A percentile compares a stretch with the other conserved stretches of the same genome.
These are phyloP conservation scores for Penicillium decumbens DNA, from an alignment of 2,329 filamentous ascomycete genomes.

Conservation along the genomic window DNA sequence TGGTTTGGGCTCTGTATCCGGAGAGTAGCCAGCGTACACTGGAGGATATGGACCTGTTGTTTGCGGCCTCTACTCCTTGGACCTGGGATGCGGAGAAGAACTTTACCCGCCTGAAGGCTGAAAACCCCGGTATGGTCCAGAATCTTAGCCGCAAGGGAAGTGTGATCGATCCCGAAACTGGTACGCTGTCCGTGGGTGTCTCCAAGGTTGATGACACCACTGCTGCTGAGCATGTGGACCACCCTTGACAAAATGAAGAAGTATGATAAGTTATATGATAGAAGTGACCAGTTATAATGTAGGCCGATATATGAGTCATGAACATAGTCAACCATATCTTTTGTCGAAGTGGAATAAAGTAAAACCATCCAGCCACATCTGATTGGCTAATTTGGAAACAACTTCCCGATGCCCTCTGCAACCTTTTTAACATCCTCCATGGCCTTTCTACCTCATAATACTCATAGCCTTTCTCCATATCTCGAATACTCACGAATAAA, in stretches of 20 bases:
- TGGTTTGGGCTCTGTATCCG: constrained; percentile 70
- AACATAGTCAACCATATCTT: background rate
- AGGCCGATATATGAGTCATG: background rate
- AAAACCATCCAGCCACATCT: background rate
- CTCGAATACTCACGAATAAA: background rate
- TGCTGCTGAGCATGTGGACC: constrained; percentile 19
- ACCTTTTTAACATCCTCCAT: background rate
- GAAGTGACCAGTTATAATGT: background rate
- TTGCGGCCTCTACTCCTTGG: constrained; percentile 63
- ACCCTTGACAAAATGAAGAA: constrained; percentile 4
- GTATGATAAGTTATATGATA: background rate
- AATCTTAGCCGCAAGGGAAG: constrained; percentile 34
- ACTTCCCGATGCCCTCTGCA: constrained; percentile 26
- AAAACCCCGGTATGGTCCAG: constrained; percentile 52
- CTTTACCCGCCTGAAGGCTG: constrained; percentile 58
- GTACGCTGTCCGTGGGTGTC: constrained; percentile 16
- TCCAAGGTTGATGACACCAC: constrained; percentile 7
- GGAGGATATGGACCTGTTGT: constrained; percentile 71
- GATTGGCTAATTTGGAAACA: constrained; percentile 27
- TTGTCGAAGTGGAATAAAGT: background rate
- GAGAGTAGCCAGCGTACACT: constrained; percentile 69
- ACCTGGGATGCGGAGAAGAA: constrained; percentile 66
- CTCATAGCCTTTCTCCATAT: background rate
- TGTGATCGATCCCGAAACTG: constrained; percentile 31
- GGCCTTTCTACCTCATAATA: background rate